Conservation (phyloP, 1,139 yeast genomes). For the Hansenula lynferdii region DNA sequence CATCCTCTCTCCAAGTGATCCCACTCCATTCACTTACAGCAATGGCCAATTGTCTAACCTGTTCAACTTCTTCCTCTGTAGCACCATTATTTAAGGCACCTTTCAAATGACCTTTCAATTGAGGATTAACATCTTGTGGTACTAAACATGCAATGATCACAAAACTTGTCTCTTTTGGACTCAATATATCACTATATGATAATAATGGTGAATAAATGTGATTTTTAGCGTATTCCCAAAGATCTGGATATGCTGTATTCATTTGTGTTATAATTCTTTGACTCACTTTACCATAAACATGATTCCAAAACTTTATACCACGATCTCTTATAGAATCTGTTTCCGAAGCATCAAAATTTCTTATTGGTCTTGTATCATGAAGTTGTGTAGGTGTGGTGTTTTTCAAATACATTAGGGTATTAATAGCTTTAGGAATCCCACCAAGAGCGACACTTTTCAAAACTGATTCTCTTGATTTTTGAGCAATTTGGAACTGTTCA, state of each 20-base stretch:
- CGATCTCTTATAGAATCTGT: slow-evolving; percentile 29
- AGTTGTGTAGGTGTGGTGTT: slow-evolving; percentile 56
- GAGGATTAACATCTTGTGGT: slow-evolving; percentile 95
- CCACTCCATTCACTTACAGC: slow-evolving; percentile 76
- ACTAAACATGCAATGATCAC: slow-evolving; percentile 76
- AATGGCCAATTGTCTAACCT: slow-evolving; percentile 58
- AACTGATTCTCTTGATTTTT: slow-evolving; percentile 68
- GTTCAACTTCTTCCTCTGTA: slow-evolving; percentile 55
- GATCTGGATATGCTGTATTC: slow-evolving; percentile 75
- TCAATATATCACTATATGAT: slow-evolving; percentile 59
- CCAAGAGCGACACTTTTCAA: slow-evolving; percentile 73
- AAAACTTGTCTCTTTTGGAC: slow-evolving; percentile 68
- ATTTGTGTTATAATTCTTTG: slow-evolving; percentile 63
- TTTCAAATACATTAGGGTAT: slow-evolving; percentile 63
- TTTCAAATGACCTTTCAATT: slow-evolving; percentile 80
- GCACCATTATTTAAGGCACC: slow-evolving; percentile 86
- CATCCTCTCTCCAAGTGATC: slow-evolving; percentile 49
- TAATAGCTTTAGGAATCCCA: slow-evolving; percentile 83
- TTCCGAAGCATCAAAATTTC: slow-evolving; percentile 15
- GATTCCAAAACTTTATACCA: slow-evolving; percentile 70
- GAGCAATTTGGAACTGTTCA: slow-evolving; percentile 33
- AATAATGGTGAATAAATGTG: slow-evolving; percentile 77
- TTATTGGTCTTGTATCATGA: slow-evolving; percentile 26
- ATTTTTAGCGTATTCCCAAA: slow-evolving; percentile 68
- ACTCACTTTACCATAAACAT: slow-evolving; percentile 72